Base-by-base conservation (phyloP, 306 rosid genomes). In the Gillenia trifoliata region DNA sequence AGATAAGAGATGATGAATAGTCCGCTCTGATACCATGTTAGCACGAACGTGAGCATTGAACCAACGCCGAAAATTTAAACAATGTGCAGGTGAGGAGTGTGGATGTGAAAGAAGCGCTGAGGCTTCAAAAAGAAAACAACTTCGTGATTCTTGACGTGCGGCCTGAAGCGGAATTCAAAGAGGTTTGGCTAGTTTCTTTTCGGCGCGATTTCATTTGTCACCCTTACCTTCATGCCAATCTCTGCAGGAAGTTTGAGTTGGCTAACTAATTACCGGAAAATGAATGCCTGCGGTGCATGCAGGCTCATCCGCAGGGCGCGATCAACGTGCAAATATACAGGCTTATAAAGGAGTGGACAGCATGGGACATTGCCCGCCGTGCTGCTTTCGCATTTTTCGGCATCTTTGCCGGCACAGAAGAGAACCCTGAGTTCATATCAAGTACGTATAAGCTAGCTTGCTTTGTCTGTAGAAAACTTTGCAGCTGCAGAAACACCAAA, bases 311-410 rank as follows among this genome's bases (percentile, higher is more conserved):
- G 4, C 88, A 90, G 26, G 97, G 80, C 45, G 96, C 99, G 29
- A 84, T 90, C 61, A 94, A 94, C 78, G 92, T 90, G 77, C 99
- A 94, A 92, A 84, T 94, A 80, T 92, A 94, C 70, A 90, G 97
- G 89, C 96, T 94, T 69, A 94, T 94, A 81, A 94, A 92, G 88
- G 99, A 94, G 78, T 92, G 99, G 97, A 90, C 99, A 57, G 99
- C 99, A 50, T 90, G 99, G 97, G 99, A 94, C 81, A 94, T 94
- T 64, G 96, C 97, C 20, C 87, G 97, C 79, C 91, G 99, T 28
- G 97, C 97, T 75, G 99, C 99, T 45, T 94, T 94, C 78, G 96
- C 97, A 49, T 94, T 94, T 81, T 94, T 94, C 76, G 99, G 99
- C 75, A 90, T 94, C 77, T 94, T 94, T 76, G 73, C 93, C 4